Conservation (phyloP, 2,329 filamentous ascomycete genomes). For the Coleophoma cylindrospora region DNA sequence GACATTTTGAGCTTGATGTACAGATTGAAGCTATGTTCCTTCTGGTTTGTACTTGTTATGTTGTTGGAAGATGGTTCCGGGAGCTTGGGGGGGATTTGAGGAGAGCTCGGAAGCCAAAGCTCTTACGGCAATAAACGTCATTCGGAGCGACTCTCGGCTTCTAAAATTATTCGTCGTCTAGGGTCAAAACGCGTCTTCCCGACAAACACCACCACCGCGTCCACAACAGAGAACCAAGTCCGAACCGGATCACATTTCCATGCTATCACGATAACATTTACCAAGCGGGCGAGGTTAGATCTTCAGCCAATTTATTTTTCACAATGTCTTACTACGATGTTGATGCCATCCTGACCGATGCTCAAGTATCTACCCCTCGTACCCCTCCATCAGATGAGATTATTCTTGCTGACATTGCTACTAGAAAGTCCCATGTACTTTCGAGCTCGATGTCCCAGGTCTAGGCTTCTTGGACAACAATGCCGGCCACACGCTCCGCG, state of each 20-base stretch:
- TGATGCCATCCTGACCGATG: constrained; percentile 78
- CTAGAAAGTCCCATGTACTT: constrained; percentile 92
- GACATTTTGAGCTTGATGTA: constrained; percentile 51
- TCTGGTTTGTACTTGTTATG: neutral
- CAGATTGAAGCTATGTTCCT: constrained; percentile 11
- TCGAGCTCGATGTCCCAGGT: constrained; percentile 82
- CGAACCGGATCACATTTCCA: neutral
- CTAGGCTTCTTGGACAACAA: constrained; percentile 89
- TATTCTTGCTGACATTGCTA: constrained; percentile 4
- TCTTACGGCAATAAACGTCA: constrained; percentile 9
- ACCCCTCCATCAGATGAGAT: constrained; percentile 1
- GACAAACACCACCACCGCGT: neutral
- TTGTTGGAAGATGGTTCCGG: neutral
- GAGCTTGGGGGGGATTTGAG: neutral
- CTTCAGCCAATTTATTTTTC: neutral
- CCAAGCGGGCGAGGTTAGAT: neutral
- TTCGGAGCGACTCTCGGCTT: neutral
- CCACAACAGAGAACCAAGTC: neutral
- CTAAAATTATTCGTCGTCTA: neutral
- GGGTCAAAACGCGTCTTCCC: neutral
- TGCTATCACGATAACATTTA: neutral
- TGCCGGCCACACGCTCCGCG: constrained; percentile 63
- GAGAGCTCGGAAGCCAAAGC: neutral
- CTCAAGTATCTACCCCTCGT: constrained; percentile 51
- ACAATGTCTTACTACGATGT: constrained; percentile 78